Percentiles rank a stretch among this genome's conserved stretches.
phyloP scores from a whole-genome alignment of 129 eudicot genomes.

The Tagetes patula region DNA sequence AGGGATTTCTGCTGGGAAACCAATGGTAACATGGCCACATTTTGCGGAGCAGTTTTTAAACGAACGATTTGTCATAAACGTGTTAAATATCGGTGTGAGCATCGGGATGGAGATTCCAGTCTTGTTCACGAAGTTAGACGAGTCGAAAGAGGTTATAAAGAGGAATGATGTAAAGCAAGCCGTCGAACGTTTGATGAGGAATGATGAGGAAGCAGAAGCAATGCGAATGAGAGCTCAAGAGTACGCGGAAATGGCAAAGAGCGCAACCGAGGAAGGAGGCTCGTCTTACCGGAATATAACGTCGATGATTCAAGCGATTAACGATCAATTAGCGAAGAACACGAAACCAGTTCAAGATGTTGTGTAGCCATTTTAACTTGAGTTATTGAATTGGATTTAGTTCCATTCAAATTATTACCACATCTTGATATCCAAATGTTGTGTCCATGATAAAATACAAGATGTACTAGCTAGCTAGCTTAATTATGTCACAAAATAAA shows the following conservation, averaged over 20 bases:
- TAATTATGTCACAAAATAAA: too few species aligned
- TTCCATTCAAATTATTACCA: neutral
- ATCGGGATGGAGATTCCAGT: conserved; percentile 42
- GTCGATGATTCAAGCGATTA: conserved; percentile 29
- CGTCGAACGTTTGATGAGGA: conserved; percentile 38
- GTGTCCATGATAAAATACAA: too few species aligned
- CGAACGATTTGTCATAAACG: conserved; percentile 41
- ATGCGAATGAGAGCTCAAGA: conserved; percentile 44
- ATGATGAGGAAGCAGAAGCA: conserved; percentile 38
- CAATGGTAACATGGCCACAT: conserved; percentile 67
- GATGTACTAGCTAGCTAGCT: too few species aligned
- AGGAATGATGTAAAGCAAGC: conserved; percentile 39
- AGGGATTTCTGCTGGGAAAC: conserved; percentile 48
- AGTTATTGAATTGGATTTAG: neutral
- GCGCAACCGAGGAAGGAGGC: conserved; percentile 49
- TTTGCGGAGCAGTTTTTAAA: conserved; percentile 54
- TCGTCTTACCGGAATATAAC: conserved; percentile 40
- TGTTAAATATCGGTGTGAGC: conserved; percentile 42
- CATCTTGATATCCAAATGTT: neutral
- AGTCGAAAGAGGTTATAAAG: conserved; percentile 18
- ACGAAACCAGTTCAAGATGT: neutral
- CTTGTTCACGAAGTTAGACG: conserved; percentile 28
- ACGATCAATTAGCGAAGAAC: neutral
- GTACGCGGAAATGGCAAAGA: conserved; percentile 42
- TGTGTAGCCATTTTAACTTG: conserved; percentile 3